A percentile compares a stretch with the other conserved stretches of the same genome.
Conservation (phyloP, 805 yeast genomes). For the Saccharomycopsis sp. region DNA sequence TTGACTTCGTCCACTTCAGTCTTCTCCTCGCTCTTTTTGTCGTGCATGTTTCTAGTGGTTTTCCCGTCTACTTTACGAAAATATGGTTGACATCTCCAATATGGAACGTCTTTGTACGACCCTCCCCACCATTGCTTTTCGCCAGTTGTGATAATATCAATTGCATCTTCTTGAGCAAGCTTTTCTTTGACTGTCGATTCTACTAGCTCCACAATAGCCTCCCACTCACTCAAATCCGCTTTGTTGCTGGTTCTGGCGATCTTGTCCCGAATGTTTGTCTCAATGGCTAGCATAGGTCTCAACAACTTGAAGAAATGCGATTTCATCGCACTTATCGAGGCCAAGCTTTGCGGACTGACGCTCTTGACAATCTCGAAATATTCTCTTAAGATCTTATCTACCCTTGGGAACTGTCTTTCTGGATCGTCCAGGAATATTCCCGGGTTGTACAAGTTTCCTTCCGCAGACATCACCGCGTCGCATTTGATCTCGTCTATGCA, state of each 20-base stretch:
- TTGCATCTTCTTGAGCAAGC: constrained; percentile 43
- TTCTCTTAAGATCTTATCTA: constrained; percentile 75
- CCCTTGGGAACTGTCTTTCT: constrained; percentile 73
- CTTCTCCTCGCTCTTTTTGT: neutral
- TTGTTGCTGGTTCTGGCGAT: constrained; percentile 45
- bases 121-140: constrained; percentile 71
- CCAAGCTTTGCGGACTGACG: constrained; percentile 45
- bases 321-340: constrained; percentile 78
- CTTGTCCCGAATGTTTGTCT: constrained; percentile 69
- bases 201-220: constrained; percentile 52
- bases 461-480: constrained; percentile 96
- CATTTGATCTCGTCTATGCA: constrained; percentile 58
- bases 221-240: constrained; percentile 42
- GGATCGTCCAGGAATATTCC: constrained; percentile 63
- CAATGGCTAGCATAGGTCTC: constrained; percentile 68
- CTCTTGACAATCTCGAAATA: constrained; percentile 74
- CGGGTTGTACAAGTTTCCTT: constrained; percentile 87
- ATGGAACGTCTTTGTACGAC: constrained; percentile 73
- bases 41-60: constrained; percentile 34
- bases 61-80: constrained; percentile 84
- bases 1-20: neutral
- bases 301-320: constrained; percentile 84
- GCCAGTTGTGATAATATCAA: constrained; percentile 53
- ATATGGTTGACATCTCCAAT: constrained; percentile 94
- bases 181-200: constrained; percentile 59